Percentiles rank a stretch among this genome's conserved stretches.
phyloP scores from a whole-genome alignment of 768 basidiomycete species.

The Leccinum boreale region DNA sequence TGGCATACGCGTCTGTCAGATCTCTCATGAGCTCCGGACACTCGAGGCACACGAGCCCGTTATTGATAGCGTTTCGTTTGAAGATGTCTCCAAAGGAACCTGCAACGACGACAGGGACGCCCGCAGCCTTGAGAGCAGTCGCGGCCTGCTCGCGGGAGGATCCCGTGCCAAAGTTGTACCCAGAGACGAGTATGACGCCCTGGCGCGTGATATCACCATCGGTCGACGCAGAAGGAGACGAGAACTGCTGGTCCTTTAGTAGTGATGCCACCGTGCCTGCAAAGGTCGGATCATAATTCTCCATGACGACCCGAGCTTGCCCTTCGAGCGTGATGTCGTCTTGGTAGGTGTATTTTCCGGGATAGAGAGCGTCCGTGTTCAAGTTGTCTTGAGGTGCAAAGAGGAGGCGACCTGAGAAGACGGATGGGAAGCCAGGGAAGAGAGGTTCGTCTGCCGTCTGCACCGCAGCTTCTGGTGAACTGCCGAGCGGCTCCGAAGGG shows the following conservation, averaged over 20 bases:
- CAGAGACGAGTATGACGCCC: conserved; percentile 82
- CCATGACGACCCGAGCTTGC: conserved; percentile 97
- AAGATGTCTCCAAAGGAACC: conserved; percentile 99
- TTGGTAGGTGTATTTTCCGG: conserved; percentile 98
- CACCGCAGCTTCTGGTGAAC: conserved; percentile 28
- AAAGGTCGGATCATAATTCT: conserved; percentile 95
- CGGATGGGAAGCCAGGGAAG: conserved; percentile 76
- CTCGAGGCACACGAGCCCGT: conserved; percentile 93
- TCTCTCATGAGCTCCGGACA: conserved; percentile 86
- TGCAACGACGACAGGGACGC: conserved; percentile 90
- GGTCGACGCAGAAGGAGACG: conserved; percentile 13
- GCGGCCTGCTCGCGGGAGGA: conserved; percentile 98
- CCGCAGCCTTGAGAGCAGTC: conserved; percentile 92
- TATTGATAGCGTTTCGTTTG: conserved; percentile 99
- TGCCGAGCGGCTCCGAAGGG: conserved; percentile 26
- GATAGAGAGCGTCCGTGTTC: conserved; percentile 98
- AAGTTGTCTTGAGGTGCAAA: conserved; percentile 96
- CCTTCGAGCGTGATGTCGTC: conserved; percentile 95
- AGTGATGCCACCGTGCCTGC: conserved; percentile 64
- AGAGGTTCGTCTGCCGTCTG: conserved; percentile 53
- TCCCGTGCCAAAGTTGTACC: conserved; percentile 98
- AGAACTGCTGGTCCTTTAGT: conserved; percentile 19
- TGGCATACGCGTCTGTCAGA: conserved; percentile 71
- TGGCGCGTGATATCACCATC: conserved; percentile 33
- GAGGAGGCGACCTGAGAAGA: conserved; percentile 81